phyloP scores from a whole-genome alignment of 495 filamentous ascomycete species.

The Annulohypoxylon moriforme region DNA sequence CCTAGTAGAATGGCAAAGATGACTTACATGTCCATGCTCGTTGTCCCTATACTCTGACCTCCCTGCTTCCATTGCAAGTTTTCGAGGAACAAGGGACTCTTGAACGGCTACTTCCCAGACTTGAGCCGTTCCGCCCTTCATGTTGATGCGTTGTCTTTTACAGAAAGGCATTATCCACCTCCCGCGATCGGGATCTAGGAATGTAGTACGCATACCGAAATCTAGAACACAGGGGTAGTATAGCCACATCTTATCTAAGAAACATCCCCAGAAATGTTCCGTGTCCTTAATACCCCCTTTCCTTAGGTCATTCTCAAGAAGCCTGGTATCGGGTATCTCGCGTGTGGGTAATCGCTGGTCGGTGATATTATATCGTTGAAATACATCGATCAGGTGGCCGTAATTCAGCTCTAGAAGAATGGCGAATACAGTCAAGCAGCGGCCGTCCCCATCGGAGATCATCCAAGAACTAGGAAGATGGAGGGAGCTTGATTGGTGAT shows the following conservation, averaged over 20 bases:
- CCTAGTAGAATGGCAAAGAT: neutral
- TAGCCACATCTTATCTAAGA: conserved; percentile 43
- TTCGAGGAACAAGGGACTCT: conserved; percentile 45
- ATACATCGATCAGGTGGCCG: conserved; percentile 46
- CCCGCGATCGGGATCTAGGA: conserved; percentile 24
- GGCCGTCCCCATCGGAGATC: neutral
- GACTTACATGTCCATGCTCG: conserved; percentile 18
- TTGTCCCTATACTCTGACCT: conserved; percentile 29
- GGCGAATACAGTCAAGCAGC: conserved; percentile 47
- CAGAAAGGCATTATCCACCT: conserved; percentile 49
- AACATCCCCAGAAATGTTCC: conserved; percentile 40
- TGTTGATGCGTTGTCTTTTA: conserved; percentile 38
- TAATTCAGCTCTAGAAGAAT: conserved; percentile 48
- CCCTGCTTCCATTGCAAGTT: neutral
- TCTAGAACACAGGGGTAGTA: conserved; percentile 28
- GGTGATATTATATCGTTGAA: conserved; percentile 33
- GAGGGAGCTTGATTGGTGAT: neutral
- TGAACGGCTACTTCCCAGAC: conserved; percentile 50
- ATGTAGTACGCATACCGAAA: conserved; percentile 9
- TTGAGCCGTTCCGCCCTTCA: conserved; percentile 49
- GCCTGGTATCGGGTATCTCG: neutral
- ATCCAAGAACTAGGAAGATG: neutral
- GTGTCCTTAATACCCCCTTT: conserved; percentile 1
- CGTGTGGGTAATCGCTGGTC: conserved; percentile 24
- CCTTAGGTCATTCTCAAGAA: neutral